These are phyloP conservation scores for Aspergillus sergii DNA, from an alignment of 2,329 filamentous ascomycete species.

Conservation along the genomic window DNA sequence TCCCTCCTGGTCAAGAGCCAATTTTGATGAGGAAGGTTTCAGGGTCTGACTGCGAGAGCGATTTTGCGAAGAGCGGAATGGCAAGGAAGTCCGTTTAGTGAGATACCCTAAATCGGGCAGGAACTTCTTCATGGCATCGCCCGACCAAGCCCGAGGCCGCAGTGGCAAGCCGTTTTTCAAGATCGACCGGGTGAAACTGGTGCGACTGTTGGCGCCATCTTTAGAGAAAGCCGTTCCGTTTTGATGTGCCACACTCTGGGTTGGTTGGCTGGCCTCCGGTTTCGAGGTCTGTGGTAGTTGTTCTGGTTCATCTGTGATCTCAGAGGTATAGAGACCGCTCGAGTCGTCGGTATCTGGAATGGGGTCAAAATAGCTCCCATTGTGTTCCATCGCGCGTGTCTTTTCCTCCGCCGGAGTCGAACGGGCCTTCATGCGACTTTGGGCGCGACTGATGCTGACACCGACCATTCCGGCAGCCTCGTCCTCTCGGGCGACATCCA, in stretches of 20 bases:
- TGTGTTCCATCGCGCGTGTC: slow-evolving; percentile 56
- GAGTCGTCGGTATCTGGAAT: slow-evolving; percentile 36
- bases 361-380: slow-evolving; percentile 51
- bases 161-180: slow-evolving; percentile 36
- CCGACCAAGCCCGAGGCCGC: slow-evolving; percentile 40
- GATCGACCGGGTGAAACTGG: slow-evolving; percentile 38
- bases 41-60: slow-evolving; percentile 34
- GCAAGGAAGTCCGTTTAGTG: slow-evolving; percentile 33
- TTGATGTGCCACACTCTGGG: background rate
- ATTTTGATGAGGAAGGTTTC: slow-evolving; percentile 17
- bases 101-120: slow-evolving; percentile 38
- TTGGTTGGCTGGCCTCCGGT: background rate
- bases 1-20: slow-evolving; percentile 23
- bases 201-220: slow-evolving; percentile 27
- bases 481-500: slow-evolving; percentile 34
- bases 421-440: slow-evolving; percentile 59
- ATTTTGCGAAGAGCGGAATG: slow-evolving; percentile 30
- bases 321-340: slow-evolving; percentile 32
- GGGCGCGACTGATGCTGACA: slow-evolving; percentile 60
- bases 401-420: slow-evolving; percentile 62
- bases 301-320: slow-evolving; percentile 39
- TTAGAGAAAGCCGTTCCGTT: background rate
- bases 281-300: slow-evolving; percentile 13
- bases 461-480: slow-evolving; percentile 52
- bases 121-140: slow-evolving; percentile 39